These are phyloP conservation scores for Platanus orientalis DNA, from an alignment of 164 flowering plant genomes.

Conservation along the genomic window DNA sequence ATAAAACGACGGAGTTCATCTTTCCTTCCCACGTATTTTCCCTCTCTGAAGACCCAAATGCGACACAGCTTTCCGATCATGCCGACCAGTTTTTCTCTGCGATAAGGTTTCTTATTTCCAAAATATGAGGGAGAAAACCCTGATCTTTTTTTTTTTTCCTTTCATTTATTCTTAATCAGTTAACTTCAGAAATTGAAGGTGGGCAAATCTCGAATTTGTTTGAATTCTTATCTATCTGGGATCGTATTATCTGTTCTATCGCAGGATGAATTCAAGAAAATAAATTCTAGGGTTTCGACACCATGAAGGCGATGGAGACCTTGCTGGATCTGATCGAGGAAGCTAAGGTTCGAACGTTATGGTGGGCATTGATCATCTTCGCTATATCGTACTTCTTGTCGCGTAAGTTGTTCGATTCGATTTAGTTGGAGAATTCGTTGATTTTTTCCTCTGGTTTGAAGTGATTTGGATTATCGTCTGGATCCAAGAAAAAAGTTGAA, in stretches of 20 bases:
- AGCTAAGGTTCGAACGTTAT: constrained; percentile 71
- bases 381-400: constrained; percentile 70
- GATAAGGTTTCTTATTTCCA: too few species aligned
- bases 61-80: too few species aligned
- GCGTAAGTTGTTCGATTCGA: constrained; percentile 44
- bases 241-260: background rate
- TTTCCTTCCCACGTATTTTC: too few species aligned
- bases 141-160: too few species aligned
- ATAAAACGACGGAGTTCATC: too few species aligned
- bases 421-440: background rate
- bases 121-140: too few species aligned
- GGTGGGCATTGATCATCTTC: constrained; percentile 79
- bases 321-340: constrained; percentile 92
- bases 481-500: background rate
- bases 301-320: constrained; percentile 69
- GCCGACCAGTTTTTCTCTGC: too few species aligned
- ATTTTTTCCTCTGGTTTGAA: background rate
- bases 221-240: background rate
- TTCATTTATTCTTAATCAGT: background rate
- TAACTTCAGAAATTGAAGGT: background rate
- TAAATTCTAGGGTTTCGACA: constrained; percentile 5
- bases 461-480: background rate
- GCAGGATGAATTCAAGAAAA: constrained; percentile 3
- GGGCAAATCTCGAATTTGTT: background rate
- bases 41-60: too few species aligned